Conservation (phyloP, 129 eudicot genomes). For the Kitagawia praeruptora region DNA sequence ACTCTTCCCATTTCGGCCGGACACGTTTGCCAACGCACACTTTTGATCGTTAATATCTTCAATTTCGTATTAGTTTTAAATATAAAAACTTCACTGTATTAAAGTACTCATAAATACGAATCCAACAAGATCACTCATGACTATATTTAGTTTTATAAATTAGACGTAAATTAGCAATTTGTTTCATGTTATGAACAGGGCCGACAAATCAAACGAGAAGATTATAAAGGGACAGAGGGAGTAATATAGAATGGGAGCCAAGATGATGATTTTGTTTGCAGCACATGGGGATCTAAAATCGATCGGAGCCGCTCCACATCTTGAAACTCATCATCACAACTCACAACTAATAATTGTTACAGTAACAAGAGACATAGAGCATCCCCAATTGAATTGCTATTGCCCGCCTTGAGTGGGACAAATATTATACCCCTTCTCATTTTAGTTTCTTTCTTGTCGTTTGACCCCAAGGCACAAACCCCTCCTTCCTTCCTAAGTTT, state of each 20-base stretch:
- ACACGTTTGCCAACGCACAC: too few species aligned
- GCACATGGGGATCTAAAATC: not conserved
- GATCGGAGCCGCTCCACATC: conserved; percentile 4
- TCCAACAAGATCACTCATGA: too few species aligned
- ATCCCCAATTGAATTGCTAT: not conserved
- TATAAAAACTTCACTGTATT: too few species aligned
- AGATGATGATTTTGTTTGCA: not conserved
- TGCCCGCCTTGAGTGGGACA: not conserved
- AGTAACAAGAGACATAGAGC: not conserved
- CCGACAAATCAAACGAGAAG: too few species aligned
- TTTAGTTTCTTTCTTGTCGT: not conserved
- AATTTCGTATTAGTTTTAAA: too few species aligned
- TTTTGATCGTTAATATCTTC: too few species aligned
- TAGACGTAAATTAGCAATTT: too few species aligned
- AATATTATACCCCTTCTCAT: not conserved
- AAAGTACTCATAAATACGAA: too few species aligned
- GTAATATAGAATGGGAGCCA: not conserved
- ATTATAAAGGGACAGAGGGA: too few species aligned
- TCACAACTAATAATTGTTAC: not conserved
- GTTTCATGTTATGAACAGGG: too few species aligned
- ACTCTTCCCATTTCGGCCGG: too few species aligned
- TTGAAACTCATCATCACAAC: not conserved
- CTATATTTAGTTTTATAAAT: too few species aligned
- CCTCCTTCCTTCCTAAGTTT: not conserved
- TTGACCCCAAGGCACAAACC: not conserved